Base-by-base conservation (phyloP, 2,329 filamentous ascomycete species). In the Lachnellula suecica region DNA sequence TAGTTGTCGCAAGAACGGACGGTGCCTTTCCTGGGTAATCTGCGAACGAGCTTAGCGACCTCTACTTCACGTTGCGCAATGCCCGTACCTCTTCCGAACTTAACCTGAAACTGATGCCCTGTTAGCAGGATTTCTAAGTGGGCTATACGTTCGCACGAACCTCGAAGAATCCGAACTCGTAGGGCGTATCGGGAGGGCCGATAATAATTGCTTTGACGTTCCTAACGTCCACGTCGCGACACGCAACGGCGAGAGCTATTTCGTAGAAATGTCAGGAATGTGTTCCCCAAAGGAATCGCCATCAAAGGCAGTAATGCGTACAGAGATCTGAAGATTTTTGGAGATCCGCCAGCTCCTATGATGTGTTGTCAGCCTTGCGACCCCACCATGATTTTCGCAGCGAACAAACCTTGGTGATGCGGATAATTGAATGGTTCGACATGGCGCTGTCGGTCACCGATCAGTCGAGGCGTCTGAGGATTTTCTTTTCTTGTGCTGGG, bases 161-260 rank as follows among this genome's bases (percentile, higher is more conserved):
- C 79, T 97, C 91, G 67, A 96, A 97, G 73, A 97, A 97, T 3
- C 94, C 94, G 67, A 95, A 97, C 70, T 97, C 92, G 70, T 99
- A 99, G 0, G 93, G 92, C 1, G 92, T 96, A 63, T 94, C 92
- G 59, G 93, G 91, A 22, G 94, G 93, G 0, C 94, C 94, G 60
- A 97, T 84, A 64, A 97, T 93, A 58, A 97, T 72, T 44, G 92
- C 91, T 67, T 85, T 88, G 45, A 97, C 87, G 68, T 90, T 88
- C 50, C 92, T 88, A 55, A 97, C 89, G 70, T 99, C 91, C 61
- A 85, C 80, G 71, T 97, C 94, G 47, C 88, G 81, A 68, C 89
- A 96, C 51, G 89, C 88, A 44, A 97, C 91, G 10, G 90, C 90
- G 58, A 97, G 81, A 25, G 92, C 90, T 92, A 56, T 45, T 60